Conservation (phyloP, 1,284 basidiomycete genomes). For the Porodaedalea pini region DNA sequence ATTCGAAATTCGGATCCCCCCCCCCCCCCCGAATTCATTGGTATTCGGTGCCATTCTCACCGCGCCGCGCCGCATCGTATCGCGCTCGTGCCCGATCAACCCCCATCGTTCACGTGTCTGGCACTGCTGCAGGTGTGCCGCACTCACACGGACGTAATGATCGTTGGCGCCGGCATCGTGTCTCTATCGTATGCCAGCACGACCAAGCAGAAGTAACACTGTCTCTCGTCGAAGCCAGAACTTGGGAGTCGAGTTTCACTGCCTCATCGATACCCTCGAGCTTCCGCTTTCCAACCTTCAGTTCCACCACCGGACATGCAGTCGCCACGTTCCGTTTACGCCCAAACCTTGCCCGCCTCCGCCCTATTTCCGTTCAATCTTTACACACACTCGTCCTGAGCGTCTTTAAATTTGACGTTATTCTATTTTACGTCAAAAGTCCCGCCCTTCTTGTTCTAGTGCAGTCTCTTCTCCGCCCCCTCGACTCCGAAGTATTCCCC, state of each 20-base stretch:
- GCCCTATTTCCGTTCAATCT: not conserved
- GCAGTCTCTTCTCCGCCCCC: too few relatives aligned
- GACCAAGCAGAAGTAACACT: not conserved
- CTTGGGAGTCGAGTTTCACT: too few relatives aligned
- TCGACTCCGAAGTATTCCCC: not conserved
- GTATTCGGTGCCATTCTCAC: not conserved
- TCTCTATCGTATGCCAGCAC: constrained; percentile 2
- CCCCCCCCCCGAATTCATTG: too few relatives aligned
- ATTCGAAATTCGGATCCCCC: not conserved
- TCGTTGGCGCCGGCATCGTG: constrained; percentile 7
- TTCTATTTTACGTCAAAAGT: not conserved
- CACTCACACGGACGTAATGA: constrained; percentile 13
- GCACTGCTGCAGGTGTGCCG: constrained; percentile 10
- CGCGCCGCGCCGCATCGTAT: not conserved
- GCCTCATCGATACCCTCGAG: too few relatives aligned
- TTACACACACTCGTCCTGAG: not conserved
- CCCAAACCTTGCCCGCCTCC: not conserved
- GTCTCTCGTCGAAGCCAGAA: too few relatives aligned
- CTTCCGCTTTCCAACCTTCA: too few relatives aligned
- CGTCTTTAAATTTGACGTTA: not conserved
- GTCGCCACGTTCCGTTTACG: not conserved
- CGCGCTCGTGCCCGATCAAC: not conserved
- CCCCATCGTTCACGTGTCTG: not conserved
- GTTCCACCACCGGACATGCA: not conserved
- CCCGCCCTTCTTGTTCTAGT: too few relatives aligned